These are phyloP conservation scores for Penicillium concentricum DNA, from an alignment of 2,329 filamentous ascomycete genomes.

Conservation along the genomic window DNA sequence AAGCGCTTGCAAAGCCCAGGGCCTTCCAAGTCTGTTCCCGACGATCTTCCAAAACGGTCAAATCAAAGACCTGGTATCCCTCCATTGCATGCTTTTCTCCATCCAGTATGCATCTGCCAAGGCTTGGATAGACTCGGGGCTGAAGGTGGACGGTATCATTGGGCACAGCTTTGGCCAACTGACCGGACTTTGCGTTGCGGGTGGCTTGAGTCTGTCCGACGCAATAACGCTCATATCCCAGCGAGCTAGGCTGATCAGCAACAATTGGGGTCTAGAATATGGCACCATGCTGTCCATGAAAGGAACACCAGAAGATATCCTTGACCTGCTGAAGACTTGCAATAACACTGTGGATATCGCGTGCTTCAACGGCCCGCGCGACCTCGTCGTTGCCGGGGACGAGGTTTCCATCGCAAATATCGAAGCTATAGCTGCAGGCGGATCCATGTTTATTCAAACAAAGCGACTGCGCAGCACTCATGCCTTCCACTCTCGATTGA, in stretches of 20 bases:
- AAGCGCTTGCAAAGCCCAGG: conserved; percentile 21
- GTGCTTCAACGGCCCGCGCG: not conserved
- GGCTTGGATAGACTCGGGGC: conserved; percentile 40
- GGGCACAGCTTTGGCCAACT: conserved; percentile 45
- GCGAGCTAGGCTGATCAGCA: not conserved
- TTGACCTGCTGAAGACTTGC: not conserved
- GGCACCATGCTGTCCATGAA: not conserved
- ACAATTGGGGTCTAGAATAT: not conserved
- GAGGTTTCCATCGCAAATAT: not conserved
- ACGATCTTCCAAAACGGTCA: conserved; percentile 26
- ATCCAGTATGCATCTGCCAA: conserved; percentile 41
- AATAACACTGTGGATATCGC: not conserved
- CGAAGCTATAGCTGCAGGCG: too few species aligned
- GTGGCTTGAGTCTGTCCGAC: not conserved
- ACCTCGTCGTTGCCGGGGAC: not conserved
- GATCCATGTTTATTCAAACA: not conserved
- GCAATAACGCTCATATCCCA: not conserved
- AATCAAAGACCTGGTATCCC: conserved; percentile 20
- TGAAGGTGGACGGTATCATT: conserved; percentile 34
- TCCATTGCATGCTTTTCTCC: conserved; percentile 42
- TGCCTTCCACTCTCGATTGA: conserved; percentile 1
- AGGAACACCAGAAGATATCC: not conserved
- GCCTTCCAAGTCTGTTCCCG: conserved; percentile 36
- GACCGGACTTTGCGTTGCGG: conserved; percentile 35
- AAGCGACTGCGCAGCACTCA: not conserved